Evolutionary conservation across 192 early-diverging fungal species (phyloP).

Genomic region (Allomyces arbusculus): DNA sequence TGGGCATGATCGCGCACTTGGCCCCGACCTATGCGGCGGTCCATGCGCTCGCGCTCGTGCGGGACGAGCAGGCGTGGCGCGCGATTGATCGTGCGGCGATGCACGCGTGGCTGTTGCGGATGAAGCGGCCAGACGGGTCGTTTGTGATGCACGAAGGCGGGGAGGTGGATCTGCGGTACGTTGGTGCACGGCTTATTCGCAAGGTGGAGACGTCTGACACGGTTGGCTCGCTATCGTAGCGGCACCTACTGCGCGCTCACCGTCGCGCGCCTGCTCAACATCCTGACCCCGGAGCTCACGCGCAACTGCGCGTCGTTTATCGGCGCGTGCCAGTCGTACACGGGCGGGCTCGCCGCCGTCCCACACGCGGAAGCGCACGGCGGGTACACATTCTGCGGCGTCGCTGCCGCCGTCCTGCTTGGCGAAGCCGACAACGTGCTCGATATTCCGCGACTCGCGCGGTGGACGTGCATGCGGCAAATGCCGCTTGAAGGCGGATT

Average conservation of each 20-base stretch:
- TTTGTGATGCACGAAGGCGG: conserved; percentile 82
- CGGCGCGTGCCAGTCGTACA: conserved; percentile 63
- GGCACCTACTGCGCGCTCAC: conserved; percentile 75
- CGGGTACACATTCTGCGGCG: conserved; percentile 83
- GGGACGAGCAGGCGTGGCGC: conserved; percentile 46
- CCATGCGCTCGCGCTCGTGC: conserved; percentile 56
- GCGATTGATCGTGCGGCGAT: conserved; percentile 38
- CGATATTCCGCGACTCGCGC: conserved; percentile 9
- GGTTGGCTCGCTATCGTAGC: conserved; percentile 7
- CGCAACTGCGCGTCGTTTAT: conserved; percentile 47
- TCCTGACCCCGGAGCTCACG: conserved; percentile 60
- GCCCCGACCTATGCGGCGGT: conserved; percentile 79
- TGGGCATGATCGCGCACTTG: conserved; percentile 64
- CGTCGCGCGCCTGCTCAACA: conserved; percentile 54
- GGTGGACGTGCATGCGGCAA: conserved; percentile 61
- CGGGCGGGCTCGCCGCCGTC: conserved; percentile 71
- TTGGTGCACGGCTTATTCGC: too few species aligned
- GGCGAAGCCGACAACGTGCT: conserved; percentile 33
- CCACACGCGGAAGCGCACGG: conserved; percentile 84
- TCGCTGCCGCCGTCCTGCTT: conserved; percentile 69
- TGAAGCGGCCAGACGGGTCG: conserved; percentile 74
- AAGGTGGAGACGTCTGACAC: not conserved
- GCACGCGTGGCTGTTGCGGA: conserved; percentile 50
- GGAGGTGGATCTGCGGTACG: conserved; percentile 68
- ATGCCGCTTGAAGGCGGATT: conserved; percentile 88